phyloP scores from a whole-genome alignment of 208 protist species.

The Porcisia deanei region DNA sequence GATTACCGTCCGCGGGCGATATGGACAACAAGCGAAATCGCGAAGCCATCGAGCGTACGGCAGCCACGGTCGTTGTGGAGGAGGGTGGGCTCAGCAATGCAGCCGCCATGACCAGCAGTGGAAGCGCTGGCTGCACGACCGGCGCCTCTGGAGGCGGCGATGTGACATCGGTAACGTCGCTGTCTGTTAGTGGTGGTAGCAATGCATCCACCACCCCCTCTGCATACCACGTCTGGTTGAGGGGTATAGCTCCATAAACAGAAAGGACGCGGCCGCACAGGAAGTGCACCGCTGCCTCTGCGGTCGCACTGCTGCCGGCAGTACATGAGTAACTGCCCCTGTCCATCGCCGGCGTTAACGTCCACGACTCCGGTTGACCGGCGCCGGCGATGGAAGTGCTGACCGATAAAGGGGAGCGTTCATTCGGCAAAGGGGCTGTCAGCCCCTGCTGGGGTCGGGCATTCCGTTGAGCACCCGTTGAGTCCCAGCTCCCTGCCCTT shows the following conservation, averaged over 20 bases:
- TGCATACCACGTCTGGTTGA: conserved; percentile 74
- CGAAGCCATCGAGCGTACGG: neutral
- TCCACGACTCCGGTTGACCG: conserved; percentile 3
- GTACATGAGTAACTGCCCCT: conserved; percentile 5
- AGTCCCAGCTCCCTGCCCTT: neutral
- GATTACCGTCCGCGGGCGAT: neutral
- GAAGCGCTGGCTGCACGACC: conserved; percentile 10
- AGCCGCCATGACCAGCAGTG: conserved; percentile 49
- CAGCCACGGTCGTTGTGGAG: neutral
- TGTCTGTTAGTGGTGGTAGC: conserved; percentile 24
- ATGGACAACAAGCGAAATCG: neutral
- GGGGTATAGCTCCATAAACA: conserved; percentile 55
- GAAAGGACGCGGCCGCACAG: conserved; percentile 57
- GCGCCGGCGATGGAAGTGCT: neutral
- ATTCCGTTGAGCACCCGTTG: neutral
- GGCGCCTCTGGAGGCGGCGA: neutral
- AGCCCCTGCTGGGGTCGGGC: neutral
- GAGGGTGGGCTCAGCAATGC: conserved; percentile 55
- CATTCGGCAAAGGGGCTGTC: neutral
- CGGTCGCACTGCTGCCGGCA: neutral
- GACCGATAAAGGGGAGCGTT: neutral
- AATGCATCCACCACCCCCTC: conserved; percentile 60
- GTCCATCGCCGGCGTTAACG: neutral
- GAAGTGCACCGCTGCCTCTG: conserved; percentile 23
- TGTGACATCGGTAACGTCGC: too few species aligned